These are phyloP conservation scores for Phlyctochytrium bullatum DNA, from an alignment of 192 early-diverging fungal species.

Conservation along the genomic window DNA sequence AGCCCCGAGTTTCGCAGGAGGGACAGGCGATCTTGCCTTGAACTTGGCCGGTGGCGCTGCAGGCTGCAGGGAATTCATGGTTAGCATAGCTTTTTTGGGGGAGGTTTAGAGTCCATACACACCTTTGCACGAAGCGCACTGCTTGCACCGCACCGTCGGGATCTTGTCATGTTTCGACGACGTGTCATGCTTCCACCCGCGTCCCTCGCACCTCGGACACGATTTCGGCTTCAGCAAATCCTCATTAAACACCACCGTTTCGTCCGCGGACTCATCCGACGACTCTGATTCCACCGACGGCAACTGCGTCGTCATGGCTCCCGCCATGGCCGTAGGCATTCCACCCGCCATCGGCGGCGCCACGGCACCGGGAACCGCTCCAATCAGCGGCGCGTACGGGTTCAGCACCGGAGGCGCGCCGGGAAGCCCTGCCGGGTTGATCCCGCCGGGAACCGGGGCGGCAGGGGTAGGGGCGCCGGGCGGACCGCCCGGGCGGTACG, in stretches of 20 bases:
- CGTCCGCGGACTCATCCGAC: background rate
- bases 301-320: no score
- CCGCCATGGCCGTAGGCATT: background rate
- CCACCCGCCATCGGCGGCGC: background rate
- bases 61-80: constrained; percentile 28
- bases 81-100: background rate
- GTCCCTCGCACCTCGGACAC: constrained; percentile 25
- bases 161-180: constrained; percentile 33
- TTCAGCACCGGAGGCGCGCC: background rate
- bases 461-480: background rate
- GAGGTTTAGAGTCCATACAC: no score
- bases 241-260: constrained; percentile 2
- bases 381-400: background rate
- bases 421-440: background rate
- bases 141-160: constrained; percentile 27
- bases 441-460: background rate
- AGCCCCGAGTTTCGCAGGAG: constrained; percentile 33
- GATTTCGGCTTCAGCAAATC: constrained; percentile 8
- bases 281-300: background rate
- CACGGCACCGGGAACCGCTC: background rate
- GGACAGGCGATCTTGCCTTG: constrained; percentile 32
- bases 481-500: background rate
- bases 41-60: constrained; percentile 26
- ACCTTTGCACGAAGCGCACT: constrained; percentile 38
- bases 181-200: constrained; percentile 37